Base-by-base conservation (phyloP, 2,329 filamentous ascomycete species). In the Xylariaceae sp. region DNA sequence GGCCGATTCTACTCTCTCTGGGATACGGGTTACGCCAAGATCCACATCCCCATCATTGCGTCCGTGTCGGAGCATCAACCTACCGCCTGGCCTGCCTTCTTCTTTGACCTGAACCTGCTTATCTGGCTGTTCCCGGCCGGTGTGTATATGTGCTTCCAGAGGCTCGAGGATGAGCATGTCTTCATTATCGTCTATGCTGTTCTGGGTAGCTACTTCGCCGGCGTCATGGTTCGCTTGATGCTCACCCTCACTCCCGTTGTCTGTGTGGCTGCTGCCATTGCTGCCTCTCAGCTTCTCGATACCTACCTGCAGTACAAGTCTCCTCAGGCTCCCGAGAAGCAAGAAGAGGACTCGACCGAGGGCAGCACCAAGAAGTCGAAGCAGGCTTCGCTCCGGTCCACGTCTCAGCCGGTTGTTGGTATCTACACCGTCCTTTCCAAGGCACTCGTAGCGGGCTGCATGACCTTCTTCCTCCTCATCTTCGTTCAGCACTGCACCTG, bases 41-140 rank as follows among this genome's bases (percentile, higher is more conserved):
- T 97, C 54, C 93, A 98, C 64, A 98, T 98, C 64, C 93, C 93
- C 50, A 98, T 98, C 64, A 98, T 98, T 66, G 93, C 93, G 3
- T 98, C 93, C n/a, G 93, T 98, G 37, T 98, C 93, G 1, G 93
- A 98, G 72, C 93, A 98, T 73, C 93, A 98, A 72, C 93, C 93
- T 44, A 98, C 93, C 29, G 93, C 93, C 35, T 98, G 93, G 93
- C 93, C 93, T 2, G 89, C 94, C 14, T 98, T 96, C 78, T 98
- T 98, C 76, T 98, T 98, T 68, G 93, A 98, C 62, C 77, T 98
- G 58, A 96, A 95, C 75, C 83, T 98, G 74, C 79, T 98, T 61
- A 95, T 98, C 71, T 98, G 93, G 93, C 82, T 98, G 42, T 97
- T 98, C 82, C 93, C 93, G 4, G 94, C 93, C 11, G 93, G 93